Evolutionary conservation across 1,284 basidiomycete species (phyloP), one percentile per base, ranked within the genome.

Genomic region (Agroathelia rolfsii): DNA sequence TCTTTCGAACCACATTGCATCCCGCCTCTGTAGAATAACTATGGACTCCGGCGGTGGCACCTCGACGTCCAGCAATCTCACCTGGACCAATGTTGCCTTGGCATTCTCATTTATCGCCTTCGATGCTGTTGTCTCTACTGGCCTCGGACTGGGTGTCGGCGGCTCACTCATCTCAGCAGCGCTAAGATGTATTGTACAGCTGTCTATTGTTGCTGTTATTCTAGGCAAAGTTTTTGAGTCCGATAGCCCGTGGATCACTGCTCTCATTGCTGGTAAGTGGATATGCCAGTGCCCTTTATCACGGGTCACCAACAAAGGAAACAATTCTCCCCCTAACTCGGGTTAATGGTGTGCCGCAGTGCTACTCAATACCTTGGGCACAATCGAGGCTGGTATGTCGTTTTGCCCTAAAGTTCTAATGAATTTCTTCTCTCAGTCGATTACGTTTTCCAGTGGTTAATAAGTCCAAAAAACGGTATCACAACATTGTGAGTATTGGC

Each of bases 201-300:
- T 92, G 17, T 70, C 71, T 10, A 51, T 85, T 8, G 79, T 89
- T 42, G 80, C 72, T 0, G 56, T 76, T 16, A 50, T 89, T 3
- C 56, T 90, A 20, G 73, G 81, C 42, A 66, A 66, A 22, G 79
- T 89, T 2, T 88, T 90, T 45, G 74, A 76, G 40, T 72, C 76
- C 3, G 62, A 82, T 28, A 77, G 78, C 44, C 68, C 76, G 4
- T 85, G 72, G 72, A 75, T 70, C 5, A 82, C 89, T 1, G 72
- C 70, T 3, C 75, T 69, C 2, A 83, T 89, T 34, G 74, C 72
- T 11, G 61, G 80, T 82, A 51, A 51, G 77, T 66, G 16, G 12
- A 14, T 5, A 25, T 27, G 28, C 13, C 11, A 8, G 22, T 7
- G 20, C 21, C 3, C 30, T n/a, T 6, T 26, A 11, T 11, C 16